These are phyloP conservation scores for Maudiozyma turicensis DNA, from an alignment of 805 yeast genomes.

Conservation along the genomic window DNA sequence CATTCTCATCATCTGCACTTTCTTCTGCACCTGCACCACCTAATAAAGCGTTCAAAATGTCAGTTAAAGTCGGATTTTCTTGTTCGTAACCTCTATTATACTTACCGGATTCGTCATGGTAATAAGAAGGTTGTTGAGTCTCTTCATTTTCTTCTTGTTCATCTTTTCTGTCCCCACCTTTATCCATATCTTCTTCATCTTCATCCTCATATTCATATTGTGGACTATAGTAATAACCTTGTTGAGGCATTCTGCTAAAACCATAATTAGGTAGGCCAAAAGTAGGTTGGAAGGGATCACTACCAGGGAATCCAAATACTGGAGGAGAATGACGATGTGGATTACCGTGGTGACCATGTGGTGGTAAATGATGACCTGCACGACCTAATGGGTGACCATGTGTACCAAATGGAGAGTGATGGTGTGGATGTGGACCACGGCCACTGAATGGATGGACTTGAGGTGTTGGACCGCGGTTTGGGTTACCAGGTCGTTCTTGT, in stretches of 20 bases:
- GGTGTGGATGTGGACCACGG: not conserved
- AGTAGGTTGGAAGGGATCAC: slow-evolving; percentile 1
- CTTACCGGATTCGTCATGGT: slow-evolving; percentile 10
- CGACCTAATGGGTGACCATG: not conserved
- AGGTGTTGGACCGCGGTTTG: not conserved
- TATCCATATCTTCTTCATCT: slow-evolving; percentile 21
- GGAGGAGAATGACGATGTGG: not conserved
- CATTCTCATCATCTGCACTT: not conserved
- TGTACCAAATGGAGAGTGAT: slow-evolving; percentile 2
- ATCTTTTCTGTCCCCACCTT: slow-evolving; percentile 8
- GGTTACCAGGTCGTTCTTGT: not conserved
- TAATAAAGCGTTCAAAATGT: slow-evolving; percentile 14
- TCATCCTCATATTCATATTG: slow-evolving; percentile 23
- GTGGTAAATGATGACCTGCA: not conserved
- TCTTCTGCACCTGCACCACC: slow-evolving; percentile 9
- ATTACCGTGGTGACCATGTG: not conserved
- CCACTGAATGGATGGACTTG: slow-evolving; percentile 2
- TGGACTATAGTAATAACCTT: slow-evolving; percentile 22
- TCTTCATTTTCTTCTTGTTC: slow-evolving; percentile 7
- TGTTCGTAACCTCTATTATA: not conserved
- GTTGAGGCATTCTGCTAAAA: slow-evolving; percentile 8
- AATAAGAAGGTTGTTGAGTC: slow-evolving; percentile 16
- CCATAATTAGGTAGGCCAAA: slow-evolving; percentile 1
- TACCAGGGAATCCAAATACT: not conserved
- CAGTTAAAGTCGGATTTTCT: slow-evolving; percentile 10